Conservation (phyloP, 352 stramenopile species). For the Globisporangium recalcitrans region DNA sequence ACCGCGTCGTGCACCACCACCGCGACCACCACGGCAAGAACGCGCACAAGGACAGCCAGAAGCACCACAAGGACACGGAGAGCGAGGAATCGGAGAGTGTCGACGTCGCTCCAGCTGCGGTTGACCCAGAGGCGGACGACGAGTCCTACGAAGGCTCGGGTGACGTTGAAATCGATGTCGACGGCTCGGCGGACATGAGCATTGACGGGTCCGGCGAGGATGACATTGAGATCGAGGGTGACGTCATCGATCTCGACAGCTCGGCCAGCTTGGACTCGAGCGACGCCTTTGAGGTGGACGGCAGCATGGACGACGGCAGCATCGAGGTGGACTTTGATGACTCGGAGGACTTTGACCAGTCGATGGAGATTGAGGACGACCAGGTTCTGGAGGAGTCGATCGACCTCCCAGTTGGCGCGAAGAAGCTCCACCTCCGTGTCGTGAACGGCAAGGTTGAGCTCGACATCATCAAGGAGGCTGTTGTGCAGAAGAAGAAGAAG, state of each 20-base stretch:
- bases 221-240: conserved; percentile 22
- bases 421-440: conserved; percentile 41
- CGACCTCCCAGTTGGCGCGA: conserved; percentile 38
- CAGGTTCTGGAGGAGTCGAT: conserved; percentile 41
- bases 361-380: conserved; percentile 36
- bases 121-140: conserved; percentile 18
- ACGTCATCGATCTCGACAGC: conserved; percentile 23
- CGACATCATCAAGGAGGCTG: conserved; percentile 40
- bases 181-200: conserved; percentile 23
- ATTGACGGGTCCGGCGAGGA: conserved; percentile 22
- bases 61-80: not conserved
- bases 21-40: conserved; percentile 4
- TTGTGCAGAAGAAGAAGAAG: conserved; percentile 18
- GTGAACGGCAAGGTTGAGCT: conserved; percentile 44
- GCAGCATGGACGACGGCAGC: conserved; percentile 28
- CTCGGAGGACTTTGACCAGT: conserved; percentile 44
- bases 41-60: not conserved
- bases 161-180: conserved; percentile 26
- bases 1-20: conserved; percentile 14
- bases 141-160: conserved; percentile 3
- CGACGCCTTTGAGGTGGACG: conserved; percentile 27
- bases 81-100: conserved; percentile 1
- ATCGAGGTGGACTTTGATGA: conserved; percentile 40
- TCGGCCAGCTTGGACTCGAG: conserved; percentile 24
- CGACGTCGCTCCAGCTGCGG: not conserved